Evolutionary conservation across 805 yeast genomes (phyloP).

Genomic region (Ogataea allantospora): DNA sequence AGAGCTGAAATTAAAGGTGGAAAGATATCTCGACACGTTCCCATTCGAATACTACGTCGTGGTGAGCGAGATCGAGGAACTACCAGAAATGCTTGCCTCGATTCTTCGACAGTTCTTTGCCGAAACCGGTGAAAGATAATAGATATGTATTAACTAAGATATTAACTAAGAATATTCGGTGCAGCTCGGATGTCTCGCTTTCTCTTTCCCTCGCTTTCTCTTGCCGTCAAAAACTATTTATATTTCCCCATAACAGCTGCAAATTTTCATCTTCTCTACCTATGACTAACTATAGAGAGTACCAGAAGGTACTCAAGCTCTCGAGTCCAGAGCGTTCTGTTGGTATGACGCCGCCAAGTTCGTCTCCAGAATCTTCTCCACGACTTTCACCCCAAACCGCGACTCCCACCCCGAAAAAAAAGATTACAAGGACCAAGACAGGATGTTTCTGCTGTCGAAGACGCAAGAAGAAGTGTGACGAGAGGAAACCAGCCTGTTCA

Average conservation of each 20-base stretch:
- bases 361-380: constrained; percentile 25
- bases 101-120: constrained; percentile 91
- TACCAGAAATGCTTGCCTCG: constrained; percentile 87
- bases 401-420: constrained; percentile 18
- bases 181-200: constrained; percentile 1
- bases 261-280: constrained; percentile 6
- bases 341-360: constrained; percentile 22
- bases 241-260: constrained; percentile 4
- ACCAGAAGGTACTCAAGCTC: constrained; percentile 32
- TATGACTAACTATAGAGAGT: constrained; percentile 35
- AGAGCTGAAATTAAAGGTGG: constrained; percentile 68
- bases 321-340: constrained; percentile 7
- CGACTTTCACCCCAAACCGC: constrained; percentile 11
- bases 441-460: constrained; percentile 40
- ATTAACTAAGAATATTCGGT: background rate
- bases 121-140: constrained; percentile 39
- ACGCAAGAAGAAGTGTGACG: constrained; percentile 40
- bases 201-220: constrained; percentile 11
- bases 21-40: constrained; percentile 85
- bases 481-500: constrained; percentile 34
- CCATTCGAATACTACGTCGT: constrained; percentile 97
- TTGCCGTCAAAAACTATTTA: constrained; percentile 1
- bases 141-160: background rate
- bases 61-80: constrained; percentile 81
- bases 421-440: constrained; percentile 37